These are phyloP conservation scores for Suillus occidentalis DNA, from an alignment of 768 basidiomycete genomes.

Conservation along the genomic window DNA sequence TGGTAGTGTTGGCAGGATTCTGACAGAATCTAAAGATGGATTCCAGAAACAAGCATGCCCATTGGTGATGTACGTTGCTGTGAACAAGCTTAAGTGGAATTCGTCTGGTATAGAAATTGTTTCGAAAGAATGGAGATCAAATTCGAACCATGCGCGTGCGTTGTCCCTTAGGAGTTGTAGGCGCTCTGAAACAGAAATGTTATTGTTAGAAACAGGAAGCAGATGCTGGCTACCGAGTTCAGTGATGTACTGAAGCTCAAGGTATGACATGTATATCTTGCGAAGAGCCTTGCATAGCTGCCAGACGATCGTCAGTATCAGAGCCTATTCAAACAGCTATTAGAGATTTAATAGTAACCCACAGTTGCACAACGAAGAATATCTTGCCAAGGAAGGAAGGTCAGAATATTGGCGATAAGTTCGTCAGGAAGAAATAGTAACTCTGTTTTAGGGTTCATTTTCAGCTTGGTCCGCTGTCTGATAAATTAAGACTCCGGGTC, in stretches of 20 bases:
- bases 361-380: constrained; percentile 1
- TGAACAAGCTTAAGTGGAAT: not conserved
- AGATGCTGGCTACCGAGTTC: constrained; percentile 4
- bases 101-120: not conserved
- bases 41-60: not conserved
- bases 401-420: not conserved
- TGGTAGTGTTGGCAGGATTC: not conserved
- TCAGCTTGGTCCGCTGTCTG: not conserved
- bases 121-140: not conserved
- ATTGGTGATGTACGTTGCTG: not conserved
- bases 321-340: not conserved
- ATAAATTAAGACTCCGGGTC: not conserved
- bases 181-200: not conserved
- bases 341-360: not conserved
- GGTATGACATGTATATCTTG: not conserved
- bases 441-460: not conserved
- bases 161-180: not conserved
- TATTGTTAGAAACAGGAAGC: not conserved
- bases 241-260: not conserved
- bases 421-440: not conserved
- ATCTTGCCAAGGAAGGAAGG: not conserved
- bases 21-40: not conserved
- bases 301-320: not conserved
- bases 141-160: not conserved
- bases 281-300: not conserved